Percentiles rank a stretch among this genome's conserved stretches.
Conservation (phyloP, 441 rosid species). For the Omphalea diandra region DNA sequence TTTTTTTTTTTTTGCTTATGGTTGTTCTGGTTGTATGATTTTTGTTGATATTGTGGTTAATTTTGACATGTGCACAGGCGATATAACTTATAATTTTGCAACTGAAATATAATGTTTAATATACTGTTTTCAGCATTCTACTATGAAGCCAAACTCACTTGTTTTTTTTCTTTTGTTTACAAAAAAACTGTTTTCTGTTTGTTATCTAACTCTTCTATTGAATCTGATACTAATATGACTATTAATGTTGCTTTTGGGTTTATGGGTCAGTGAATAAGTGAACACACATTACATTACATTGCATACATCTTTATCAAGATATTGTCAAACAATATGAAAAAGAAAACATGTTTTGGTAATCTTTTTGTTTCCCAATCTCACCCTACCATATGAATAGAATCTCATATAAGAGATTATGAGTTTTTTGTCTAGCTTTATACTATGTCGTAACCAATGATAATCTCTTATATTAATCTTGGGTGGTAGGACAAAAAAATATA, state of each 20-base stretch:
- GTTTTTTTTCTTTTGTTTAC: neutral
- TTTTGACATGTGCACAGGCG: too few relatives aligned
- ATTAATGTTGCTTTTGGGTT: conserved; percentile 24
- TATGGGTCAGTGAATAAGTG: conserved; percentile 22
- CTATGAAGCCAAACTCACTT: conserved; percentile 15
- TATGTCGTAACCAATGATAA: conserved; percentile 26
- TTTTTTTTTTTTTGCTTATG: too few relatives aligned
- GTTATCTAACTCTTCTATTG: neutral
- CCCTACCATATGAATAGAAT: conserved; percentile 57
- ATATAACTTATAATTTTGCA: too few relatives aligned
- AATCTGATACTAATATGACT: conserved; percentile 4
- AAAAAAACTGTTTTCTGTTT: neutral
- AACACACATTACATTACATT: conserved; percentile 18
- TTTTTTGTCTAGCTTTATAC: conserved; percentile 38
- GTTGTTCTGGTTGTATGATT: too few relatives aligned
- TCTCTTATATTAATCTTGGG: conserved; percentile 5
- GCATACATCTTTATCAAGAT: conserved; percentile 40
- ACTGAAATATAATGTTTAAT: conserved; percentile 24
- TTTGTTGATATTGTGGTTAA: too few relatives aligned
- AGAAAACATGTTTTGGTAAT: conserved; percentile 50
- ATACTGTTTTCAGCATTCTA: conserved; percentile 27
- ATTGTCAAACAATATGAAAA: conserved; percentile 35
- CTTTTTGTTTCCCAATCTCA: conserved; percentile 53
- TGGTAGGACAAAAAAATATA: neutral
- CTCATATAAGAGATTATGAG: conserved; percentile 56